phyloP scores from a whole-genome alignment of 805 yeast species.

The Monosporozyma solicola region DNA sequence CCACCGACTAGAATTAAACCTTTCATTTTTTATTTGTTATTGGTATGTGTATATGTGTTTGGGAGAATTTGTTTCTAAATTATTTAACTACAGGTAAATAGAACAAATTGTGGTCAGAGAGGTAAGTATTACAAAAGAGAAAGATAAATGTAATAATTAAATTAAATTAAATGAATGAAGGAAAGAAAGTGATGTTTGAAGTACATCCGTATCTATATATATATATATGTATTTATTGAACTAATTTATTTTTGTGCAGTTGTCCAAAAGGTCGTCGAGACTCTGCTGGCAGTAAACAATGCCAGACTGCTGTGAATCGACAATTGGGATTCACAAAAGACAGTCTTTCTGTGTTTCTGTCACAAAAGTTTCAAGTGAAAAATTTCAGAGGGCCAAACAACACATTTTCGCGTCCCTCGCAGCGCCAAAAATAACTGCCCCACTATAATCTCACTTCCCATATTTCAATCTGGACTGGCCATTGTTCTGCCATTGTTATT shows the following conservation, averaged over 20 bases:
- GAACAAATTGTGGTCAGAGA: slow-evolving; percentile 11
- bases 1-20: slow-evolving; percentile 98
- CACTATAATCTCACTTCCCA: too few relatives aligned
- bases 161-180: neutral
- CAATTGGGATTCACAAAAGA: neutral
- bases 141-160: slow-evolving; percentile 1
- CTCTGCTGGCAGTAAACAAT: neutral
- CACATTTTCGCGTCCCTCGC: neutral
- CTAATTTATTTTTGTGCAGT: neutral
- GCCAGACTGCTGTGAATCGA: too few relatives aligned
- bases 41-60: neutral
- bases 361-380: neutral
- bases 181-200: neutral
- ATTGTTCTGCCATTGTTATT: too few relatives aligned
- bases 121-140: slow-evolving; percentile 3
- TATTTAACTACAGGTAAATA: neutral
- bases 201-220: neutral
- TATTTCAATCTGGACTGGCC: too few relatives aligned
- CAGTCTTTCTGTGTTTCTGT: neutral
- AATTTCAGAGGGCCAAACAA: neutral
- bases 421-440: neutral
- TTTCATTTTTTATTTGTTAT: slow-evolving; percentile 51
- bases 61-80: neutral
- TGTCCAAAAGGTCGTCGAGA: neutral
- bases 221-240: too few relatives aligned